These are phyloP conservation scores for Psilocybe azurescens DNA, from an alignment of 768 basidiomycete genomes.

Conservation along the genomic window DNA sequence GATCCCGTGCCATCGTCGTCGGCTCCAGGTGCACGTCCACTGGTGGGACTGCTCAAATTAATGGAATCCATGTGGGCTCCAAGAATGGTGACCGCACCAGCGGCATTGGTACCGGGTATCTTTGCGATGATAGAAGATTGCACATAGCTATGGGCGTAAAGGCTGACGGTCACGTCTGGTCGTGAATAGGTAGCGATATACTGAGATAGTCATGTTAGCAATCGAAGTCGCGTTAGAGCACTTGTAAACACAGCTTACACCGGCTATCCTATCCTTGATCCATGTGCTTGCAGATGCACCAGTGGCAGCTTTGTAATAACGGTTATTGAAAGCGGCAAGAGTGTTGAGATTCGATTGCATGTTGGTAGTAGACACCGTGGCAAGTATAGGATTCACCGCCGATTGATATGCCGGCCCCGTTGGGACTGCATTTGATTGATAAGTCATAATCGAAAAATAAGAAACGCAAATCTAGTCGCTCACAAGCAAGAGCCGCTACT, in stretches of 20 bases:
- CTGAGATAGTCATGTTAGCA: constrained; percentile 16
- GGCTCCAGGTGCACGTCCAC: constrained; percentile 51
- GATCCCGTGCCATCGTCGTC: constrained; percentile 55
- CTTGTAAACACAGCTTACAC: constrained; percentile 26
- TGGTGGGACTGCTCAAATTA: constrained; percentile 41
- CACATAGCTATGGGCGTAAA: constrained; percentile 37
- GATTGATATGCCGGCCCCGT: constrained; percentile 33
- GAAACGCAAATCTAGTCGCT: constrained; percentile 3
- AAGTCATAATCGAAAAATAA: background rate
- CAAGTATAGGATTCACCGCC: constrained; percentile 31
- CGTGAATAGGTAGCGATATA: constrained; percentile 29
- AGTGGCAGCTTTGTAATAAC: constrained; percentile 44
- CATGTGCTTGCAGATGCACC: constrained; percentile 44
- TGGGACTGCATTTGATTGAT: constrained; percentile 28
- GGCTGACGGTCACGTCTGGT: constrained; percentile 32
- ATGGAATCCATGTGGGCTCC: constrained; percentile 50
- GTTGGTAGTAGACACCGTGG: constrained; percentile 34
- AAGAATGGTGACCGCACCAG: constrained; percentile 39
- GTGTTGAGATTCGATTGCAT: constrained; percentile 39
- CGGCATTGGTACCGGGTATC: constrained; percentile 37
- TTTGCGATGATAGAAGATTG: constrained; percentile 43
- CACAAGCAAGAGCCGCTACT: constrained; percentile 35
- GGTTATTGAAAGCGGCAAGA: constrained; percentile 47
- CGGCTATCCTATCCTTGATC: constrained; percentile 38
- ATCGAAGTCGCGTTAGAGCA: background rate